A percentile compares a stretch with the other conserved stretches of the same genome.
phyloP scores from a whole-genome alignment of 305 asterid species.

The Fraxinus floribunda region DNA sequence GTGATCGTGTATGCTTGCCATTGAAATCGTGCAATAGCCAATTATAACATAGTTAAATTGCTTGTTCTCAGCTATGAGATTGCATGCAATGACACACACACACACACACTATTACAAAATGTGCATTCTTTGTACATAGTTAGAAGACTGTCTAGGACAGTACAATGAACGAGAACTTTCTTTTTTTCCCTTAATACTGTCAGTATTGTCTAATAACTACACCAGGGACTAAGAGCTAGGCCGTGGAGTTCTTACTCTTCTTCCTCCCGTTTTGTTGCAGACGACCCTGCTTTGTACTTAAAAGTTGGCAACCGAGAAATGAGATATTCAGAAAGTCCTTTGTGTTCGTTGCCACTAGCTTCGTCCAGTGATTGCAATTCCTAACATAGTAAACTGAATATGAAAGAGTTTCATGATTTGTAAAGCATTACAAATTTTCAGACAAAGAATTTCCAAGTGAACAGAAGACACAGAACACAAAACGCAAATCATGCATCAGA shows the following conservation, averaged over 20 bases:
- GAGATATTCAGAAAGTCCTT: conserved; percentile 42
- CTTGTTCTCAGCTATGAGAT: not conserved
- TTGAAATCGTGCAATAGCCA: not conserved
- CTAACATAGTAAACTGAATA: conserved; percentile 14
- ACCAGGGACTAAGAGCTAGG: not conserved
- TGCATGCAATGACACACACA: not conserved
- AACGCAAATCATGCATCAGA: not conserved
- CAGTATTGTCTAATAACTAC: not conserved
- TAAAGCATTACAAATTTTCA: not conserved
- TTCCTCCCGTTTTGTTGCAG: conserved; percentile 32
- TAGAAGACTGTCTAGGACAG: not conserved
- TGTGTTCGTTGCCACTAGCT: conserved; percentile 43
- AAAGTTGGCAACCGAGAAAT: conserved; percentile 45
- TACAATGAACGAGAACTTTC: not conserved
- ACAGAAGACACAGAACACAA: not conserved
- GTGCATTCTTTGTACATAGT: not conserved
- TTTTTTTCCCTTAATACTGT: not conserved
- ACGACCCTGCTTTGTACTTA: conserved; percentile 37
- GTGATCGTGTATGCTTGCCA: not conserved
- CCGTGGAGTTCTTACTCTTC: conserved; percentile 33
- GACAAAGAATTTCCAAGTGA: not conserved
- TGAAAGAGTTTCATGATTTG: not conserved
- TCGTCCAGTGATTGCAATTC: conserved; percentile 48
- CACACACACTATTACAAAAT: not conserved
- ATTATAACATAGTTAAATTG: not conserved